phyloP scores from a whole-genome alignment of 2,329 filamentous ascomycete species.

The Colletotrichum sp. region DNA sequence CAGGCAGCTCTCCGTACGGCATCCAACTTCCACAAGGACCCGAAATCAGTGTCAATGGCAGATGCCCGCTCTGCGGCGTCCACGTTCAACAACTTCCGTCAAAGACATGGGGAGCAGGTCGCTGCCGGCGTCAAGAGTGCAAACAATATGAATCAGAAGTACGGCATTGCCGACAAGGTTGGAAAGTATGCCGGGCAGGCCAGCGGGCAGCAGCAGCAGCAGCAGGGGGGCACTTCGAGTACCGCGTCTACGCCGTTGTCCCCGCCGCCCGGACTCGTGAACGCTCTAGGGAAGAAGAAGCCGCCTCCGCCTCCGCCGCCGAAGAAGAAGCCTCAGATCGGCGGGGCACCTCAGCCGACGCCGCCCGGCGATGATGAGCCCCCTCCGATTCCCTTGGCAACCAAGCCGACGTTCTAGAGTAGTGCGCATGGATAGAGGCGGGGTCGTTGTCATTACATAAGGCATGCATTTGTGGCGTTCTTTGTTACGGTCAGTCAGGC shows the following conservation, averaged over 20 bases:
- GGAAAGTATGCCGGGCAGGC: conserved; percentile 28
- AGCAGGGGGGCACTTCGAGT: neutral
- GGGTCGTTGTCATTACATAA: neutral
- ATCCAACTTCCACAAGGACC: conserved; percentile 63
- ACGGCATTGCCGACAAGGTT: conserved; percentile 53
- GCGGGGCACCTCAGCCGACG: conserved; percentile 17
- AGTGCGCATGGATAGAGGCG: neutral
- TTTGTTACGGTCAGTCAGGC: neutral
- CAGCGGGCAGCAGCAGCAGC: conserved; percentile 21
- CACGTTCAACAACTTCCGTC: conserved; percentile 72
- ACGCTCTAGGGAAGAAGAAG: conserved; percentile 54
- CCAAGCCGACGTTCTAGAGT: conserved; percentile 50
- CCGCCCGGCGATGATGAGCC: conserved; percentile 36
- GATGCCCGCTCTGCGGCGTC: conserved; percentile 64
- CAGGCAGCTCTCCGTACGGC: conserved; percentile 69
- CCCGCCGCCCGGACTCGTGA: conserved; percentile 21
- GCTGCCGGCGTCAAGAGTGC: conserved; percentile 63
- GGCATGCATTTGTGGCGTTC: conserved; percentile 15
- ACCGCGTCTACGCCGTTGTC: neutral
- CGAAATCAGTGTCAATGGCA: conserved; percentile 63
- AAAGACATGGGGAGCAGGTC: conserved; percentile 73
- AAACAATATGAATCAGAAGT: conserved; percentile 65
- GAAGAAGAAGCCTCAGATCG: conserved; percentile 56
- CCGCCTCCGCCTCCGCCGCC: conserved; percentile 55
- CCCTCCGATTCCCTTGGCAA: conserved; percentile 59